These are phyloP conservation scores for Pythium phragmiticola DNA, from an alignment of 352 stramenopile genomes.

Conservation along the genomic window DNA sequence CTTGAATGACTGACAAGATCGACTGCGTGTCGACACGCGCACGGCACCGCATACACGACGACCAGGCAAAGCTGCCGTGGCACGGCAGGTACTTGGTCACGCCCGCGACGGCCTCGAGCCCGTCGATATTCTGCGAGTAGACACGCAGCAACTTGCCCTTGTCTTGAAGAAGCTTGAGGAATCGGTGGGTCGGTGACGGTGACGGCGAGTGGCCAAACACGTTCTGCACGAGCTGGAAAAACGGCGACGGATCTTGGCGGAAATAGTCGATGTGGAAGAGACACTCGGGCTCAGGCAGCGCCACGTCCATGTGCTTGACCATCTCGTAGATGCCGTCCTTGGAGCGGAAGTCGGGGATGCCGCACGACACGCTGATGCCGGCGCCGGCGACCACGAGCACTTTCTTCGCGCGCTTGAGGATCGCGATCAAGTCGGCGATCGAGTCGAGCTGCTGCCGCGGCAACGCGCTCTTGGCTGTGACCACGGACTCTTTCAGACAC, in stretches of 20 bases:
- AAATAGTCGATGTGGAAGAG: conserved; percentile 99
- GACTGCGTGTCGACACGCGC: conserved; percentile 45
- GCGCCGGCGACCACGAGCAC: conserved; percentile 92
- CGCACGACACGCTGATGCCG: conserved; percentile 95
- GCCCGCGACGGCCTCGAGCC: conserved; percentile 90
- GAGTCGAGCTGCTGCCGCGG: conserved; percentile 40
- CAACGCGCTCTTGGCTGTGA: conserved; percentile 28
- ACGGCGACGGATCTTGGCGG: conserved; percentile 92
- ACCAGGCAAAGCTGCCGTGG: conserved; percentile 92
- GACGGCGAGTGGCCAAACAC: conserved; percentile 67
- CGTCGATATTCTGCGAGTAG: conserved; percentile 99
- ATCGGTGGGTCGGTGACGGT: conserved; percentile 94
- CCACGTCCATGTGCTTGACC: conserved; percentile 72
- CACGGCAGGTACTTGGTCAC: conserved; percentile 93
- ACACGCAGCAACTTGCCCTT: conserved; percentile 90
- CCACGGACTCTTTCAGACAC: conserved; percentile 45
- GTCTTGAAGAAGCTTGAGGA: conserved; percentile 91
- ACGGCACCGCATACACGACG: conserved; percentile 89
- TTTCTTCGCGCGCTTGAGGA: conserved; percentile 77
- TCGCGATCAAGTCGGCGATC: conserved; percentile 60
- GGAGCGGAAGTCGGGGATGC: conserved; percentile 98
- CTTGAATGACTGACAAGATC: conserved; percentile 75
- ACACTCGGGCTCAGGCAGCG: conserved; percentile 94
- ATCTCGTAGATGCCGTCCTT: conserved; percentile 87
- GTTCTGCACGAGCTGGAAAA: conserved; percentile 94